Conservation (phyloP, 2,329 filamentous ascomycete species). For the Monilinia fructigena region DNA sequence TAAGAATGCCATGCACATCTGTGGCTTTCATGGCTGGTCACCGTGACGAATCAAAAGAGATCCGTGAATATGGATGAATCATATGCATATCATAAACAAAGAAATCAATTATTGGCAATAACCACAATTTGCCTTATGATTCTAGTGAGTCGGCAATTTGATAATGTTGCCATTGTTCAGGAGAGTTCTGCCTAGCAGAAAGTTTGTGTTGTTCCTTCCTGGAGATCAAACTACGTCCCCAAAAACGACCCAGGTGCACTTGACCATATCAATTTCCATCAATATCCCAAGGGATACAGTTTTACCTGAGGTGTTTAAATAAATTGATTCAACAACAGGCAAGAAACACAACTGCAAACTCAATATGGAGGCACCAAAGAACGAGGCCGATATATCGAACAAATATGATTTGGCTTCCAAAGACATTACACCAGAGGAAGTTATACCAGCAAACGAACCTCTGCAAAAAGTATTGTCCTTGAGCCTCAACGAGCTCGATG, state of each 20-base stretch:
- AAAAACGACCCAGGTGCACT: background rate
- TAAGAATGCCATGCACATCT: background rate
- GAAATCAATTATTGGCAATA: conserved; percentile 4
- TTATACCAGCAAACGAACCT: background rate
- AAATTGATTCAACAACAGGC: background rate
- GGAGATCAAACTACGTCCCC: background rate
- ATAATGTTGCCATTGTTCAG: background rate
- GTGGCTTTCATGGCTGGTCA: background rate
- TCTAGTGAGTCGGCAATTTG: background rate
- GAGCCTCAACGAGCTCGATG: conserved; percentile 3
- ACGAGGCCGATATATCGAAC: background rate
- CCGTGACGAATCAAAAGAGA: conserved; percentile 8
- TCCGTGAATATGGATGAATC: background rate
- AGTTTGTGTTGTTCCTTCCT: background rate
- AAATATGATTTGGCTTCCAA: background rate
- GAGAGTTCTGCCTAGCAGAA: conserved; percentile 3
- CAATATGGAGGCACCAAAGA: background rate
- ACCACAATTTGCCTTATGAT: background rate
- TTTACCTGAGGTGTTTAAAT: background rate
- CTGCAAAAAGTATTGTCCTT: conserved; percentile 5
- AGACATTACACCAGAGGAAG: background rate
- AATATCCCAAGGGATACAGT: background rate
- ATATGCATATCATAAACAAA: conserved; percentile 2
- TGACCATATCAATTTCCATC: background rate
- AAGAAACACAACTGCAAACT: background rate